Evolutionary conservation across 2,329 filamentous ascomycete species (phyloP).

Genomic region (Aciculosporium take): DNA sequence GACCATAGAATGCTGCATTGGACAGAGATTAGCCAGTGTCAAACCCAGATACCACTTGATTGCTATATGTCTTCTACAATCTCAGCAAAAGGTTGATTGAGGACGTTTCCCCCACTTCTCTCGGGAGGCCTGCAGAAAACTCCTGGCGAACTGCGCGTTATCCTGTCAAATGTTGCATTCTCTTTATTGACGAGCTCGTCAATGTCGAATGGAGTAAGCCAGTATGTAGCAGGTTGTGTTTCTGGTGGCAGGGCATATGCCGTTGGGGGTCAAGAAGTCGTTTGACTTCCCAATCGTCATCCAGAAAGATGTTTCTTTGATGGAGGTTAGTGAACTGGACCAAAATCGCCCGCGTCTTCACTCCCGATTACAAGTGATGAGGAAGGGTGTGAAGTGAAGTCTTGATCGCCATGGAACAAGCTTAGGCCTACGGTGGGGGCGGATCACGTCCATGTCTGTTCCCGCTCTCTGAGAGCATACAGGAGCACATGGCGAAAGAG

Average conservation of each 20-base stretch:
- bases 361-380: conserved; percentile 13
- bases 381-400: conserved; percentile 12
- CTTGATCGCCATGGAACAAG: conserved; percentile 17
- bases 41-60: conserved; percentile 4
- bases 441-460: conserved; percentile 6
- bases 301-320: conserved; percentile 21
- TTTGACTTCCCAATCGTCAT: conserved; percentile 21
- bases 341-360: conserved; percentile 14
- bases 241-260: conserved; percentile 14
- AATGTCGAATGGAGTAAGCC: conserved; percentile 10
- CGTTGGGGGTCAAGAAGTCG: conserved; percentile 22
- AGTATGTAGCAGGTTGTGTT: conserved; percentile 10
- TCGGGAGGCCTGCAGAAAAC: conserved; percentile 10
- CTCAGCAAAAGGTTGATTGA: conserved; percentile 1
- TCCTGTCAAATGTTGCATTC: conserved; percentile 4
- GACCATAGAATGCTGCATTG: conserved; percentile 1
- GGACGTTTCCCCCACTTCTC: no score
- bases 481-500: conserved; percentile 5
- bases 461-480: conserved; percentile 14
- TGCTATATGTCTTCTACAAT: conserved; percentile 5
- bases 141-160: conserved; percentile 9
- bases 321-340: conserved; percentile 20
- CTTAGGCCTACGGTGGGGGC: conserved; percentile 9
- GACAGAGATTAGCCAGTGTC: conserved; percentile 2
- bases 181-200: conserved; percentile 7